Base-by-base conservation (phyloP, 1,284 basidiomycete species). In the Vanrija sp. region DNA sequence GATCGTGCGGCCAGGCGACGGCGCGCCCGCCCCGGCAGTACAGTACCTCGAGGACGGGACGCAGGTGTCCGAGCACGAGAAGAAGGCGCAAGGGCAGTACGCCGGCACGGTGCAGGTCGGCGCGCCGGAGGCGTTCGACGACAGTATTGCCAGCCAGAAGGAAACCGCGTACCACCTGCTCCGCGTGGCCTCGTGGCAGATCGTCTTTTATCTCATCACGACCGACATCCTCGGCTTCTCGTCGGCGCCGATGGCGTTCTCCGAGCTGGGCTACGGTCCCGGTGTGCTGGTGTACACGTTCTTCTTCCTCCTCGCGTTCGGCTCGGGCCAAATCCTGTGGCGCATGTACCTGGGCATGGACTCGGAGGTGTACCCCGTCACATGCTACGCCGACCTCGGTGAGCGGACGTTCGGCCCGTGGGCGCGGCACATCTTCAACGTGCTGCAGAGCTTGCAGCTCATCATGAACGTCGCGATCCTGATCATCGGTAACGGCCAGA, bases 151-250 rank as follows among this genome's bases (percentile, higher is more conserved):
- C 5, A 16, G 9, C 12, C 19, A 50, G 23, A 53, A 40, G 39
- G 52, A 53, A 39, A 53, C 52, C 1, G 38, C 46, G 16, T 49
- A 54, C 43, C 46, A 46, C 19, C 34, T 54, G 18, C 21, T 54
- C 10, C 47, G 53, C 10, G 48, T 54, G 5, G 47, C 53, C 7
- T 45, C 43, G 29, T 54, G 53, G 53, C 53, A 54, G 48, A 46
- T 46, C 26, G 53, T 54, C 15, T 49, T 54, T 10, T 54, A 54
- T 25, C 46, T 54, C 23, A 54, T 48, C 43, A 49, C 43, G 19
- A 54, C 53, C 15, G 57, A 63, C 46, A 65, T 74, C 28, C 59
- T 74, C 10, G 74, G 74, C 19, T 71, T 71, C 6, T 70, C 68
- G 55, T 65, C 66, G 47, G 67, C 72, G 0, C 67, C 69, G 0